Evolutionary conservation across 768 basidiomycete species (phyloP), one percentile per base, ranked within the genome.

Genomic region (Lactarius akahatsu): DNA sequence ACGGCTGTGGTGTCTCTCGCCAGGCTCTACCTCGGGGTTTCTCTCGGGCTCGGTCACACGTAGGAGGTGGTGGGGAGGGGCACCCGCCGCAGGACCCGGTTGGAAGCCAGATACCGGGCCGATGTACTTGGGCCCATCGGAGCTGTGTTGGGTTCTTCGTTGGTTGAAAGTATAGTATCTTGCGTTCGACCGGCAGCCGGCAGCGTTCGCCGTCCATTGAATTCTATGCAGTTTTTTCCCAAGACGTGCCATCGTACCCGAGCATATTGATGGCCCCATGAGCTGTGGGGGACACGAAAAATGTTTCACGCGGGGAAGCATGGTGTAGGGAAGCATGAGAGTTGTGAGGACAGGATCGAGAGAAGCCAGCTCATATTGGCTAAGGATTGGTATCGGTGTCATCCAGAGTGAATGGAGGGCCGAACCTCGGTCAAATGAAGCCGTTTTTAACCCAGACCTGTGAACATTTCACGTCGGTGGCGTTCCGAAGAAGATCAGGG

Each of bases 351-450:
- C 15, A 26, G 50, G 26, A 50, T 52, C 10, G 50, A 52, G 50
- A 52, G 50, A 52, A 52, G 50, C 5, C 23, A 50, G 23, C 47
- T 23, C 50, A 52, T 26, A 15, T 52, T 52, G 61, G 30, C 15
- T 11, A 13, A 40, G 16, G 23, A 11, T 30, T 38, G 52, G 41
- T 62, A 40, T 40, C 61, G 61, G 61, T 55, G 52, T 41, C 9
- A 56, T 30, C 23, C 23, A 23, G 45, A 30, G 26, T 50, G 32
- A 47, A 61, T 61, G 45, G 32, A 38, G 23, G 23, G 11, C 50
- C 60, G 60, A 52, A n/a, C 18, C 8, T 57, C 62, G 62, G 62
- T 36, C 62, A 45, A 63, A 3, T n/a, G 41, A 63, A 63, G 62
- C 62, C 62, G 62, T 32, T 26, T 52, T 50, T n/a, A 26, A 34